A percentile compares a stretch with the other conserved stretches of the same genome.
Conservation (phyloP, 441 rosid genomes). For the Gossypium davidsonii region DNA sequence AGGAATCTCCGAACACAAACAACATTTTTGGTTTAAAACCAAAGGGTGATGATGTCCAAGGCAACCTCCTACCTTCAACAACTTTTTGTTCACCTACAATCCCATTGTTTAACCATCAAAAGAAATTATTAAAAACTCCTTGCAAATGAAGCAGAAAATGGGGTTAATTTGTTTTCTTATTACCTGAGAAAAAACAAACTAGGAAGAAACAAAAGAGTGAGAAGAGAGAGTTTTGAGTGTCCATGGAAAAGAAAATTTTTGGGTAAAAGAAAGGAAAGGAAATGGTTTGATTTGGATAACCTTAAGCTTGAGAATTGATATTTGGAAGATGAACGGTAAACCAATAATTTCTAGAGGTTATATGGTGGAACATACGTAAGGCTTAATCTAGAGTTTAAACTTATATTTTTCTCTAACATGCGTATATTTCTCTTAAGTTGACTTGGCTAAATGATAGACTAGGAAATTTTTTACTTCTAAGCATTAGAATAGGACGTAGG, state of each 20-base stretch:
- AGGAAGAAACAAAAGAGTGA: background rate
- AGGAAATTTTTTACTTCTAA: too few relatives aligned
- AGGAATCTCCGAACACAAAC: background rate
- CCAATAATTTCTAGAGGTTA: background rate
- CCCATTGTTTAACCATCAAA: background rate
- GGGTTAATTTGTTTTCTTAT: background rate
- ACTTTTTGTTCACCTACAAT: background rate
- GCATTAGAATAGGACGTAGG: too few relatives aligned
- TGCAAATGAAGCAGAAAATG: background rate
- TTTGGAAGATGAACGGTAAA: background rate
- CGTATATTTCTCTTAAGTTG: too few relatives aligned
- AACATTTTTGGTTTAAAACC: background rate
- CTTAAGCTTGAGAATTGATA: background rate
- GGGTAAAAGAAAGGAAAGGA: background rate
- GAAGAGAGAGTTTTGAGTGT: background rate
- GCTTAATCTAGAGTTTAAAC: background rate
- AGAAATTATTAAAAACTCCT: background rate
- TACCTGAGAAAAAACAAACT: background rate
- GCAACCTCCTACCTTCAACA: background rate
- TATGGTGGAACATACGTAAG: background rate
- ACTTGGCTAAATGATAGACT: too few relatives aligned
- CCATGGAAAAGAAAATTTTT: background rate
- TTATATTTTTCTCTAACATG: background rate
- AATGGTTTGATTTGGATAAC: too few relatives aligned
- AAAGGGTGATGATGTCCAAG: background rate